phyloP scores from a whole-genome alignment of 768 basidiomycete species.

The Mycena metata region DNA sequence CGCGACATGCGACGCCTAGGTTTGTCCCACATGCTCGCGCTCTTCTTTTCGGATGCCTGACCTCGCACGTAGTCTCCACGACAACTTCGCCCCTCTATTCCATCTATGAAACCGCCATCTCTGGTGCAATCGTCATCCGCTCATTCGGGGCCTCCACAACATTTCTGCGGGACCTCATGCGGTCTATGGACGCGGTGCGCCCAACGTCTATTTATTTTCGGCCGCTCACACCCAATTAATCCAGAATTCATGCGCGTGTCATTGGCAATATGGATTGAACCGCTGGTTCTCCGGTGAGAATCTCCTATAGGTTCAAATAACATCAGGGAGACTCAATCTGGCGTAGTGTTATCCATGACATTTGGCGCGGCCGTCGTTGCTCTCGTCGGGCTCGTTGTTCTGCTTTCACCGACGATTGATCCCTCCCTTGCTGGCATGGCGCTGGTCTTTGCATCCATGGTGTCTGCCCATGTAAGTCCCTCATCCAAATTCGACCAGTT shows the following conservation, averaged over 20 bases:
- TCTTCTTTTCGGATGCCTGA: conserved; percentile 35
- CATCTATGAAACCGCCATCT: conserved; percentile 67
- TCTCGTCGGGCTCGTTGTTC: conserved; percentile 64
- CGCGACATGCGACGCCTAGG: conserved; percentile 87
- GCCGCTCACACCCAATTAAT: conserved; percentile 2
- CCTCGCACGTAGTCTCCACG: conserved; percentile 51
- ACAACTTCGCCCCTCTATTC: conserved; percentile 58
- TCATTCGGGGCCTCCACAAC: conserved; percentile 91
- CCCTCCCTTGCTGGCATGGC: conserved; percentile 77
- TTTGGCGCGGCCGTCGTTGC: conserved; percentile 58
- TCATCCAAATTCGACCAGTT: background rate
- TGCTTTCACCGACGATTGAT: conserved; percentile 64
- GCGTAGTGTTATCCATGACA: conserved; percentile 8
- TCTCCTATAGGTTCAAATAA: background rate
- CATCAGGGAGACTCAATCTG: too few relatives aligned
- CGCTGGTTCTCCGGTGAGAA: conserved; percentile 79
- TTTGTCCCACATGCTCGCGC: conserved; percentile 50
- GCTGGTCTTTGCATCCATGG: conserved; percentile 69
- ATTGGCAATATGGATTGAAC: conserved; percentile 95
- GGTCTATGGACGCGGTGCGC: conserved; percentile 81
- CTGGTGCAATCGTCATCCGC: conserved; percentile 78
- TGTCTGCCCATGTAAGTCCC: conserved; percentile 58
- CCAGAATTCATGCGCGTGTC: conserved; percentile 75
- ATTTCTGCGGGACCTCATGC: conserved; percentile 86
- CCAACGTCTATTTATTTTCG: conserved; percentile 2